Evolutionary conservation across 345 rosid species (phyloP).

Genomic region (Arabidopsis thaliana): TAIR10.1 NC_003071.7:16321001-16321500

Average conservation of each 20-base stretch:
- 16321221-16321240: constrained; percentile 71
- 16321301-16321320: constrained; percentile 79
- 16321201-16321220: constrained; percentile 94
- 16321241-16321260: constrained; percentile 77
- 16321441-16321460: constrained; percentile 45
- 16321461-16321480: constrained; percentile 52
- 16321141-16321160: constrained; percentile 90
- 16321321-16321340: constrained; percentile 69
- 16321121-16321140: constrained; percentile 86
- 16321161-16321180: constrained; percentile 86
- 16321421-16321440: constrained; percentile 47
- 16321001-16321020: background rate
- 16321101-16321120: constrained; percentile 88
- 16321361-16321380: constrained; percentile 69
- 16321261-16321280: constrained; percentile 73
- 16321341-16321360: constrained; percentile 82
- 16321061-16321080: constrained; percentile 93
- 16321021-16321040: background rate
- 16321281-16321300: constrained; percentile 72
- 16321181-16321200: constrained; percentile 79
- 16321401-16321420: constrained; percentile 51
- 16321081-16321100: constrained; percentile 86
- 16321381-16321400: constrained; percentile 56
- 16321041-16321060: constrained; percentile 97
- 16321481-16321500: constrained; percentile 59